Evolutionary conservation across 805 yeast species (phyloP).

Genomic region (Candida maesae): DNA sequence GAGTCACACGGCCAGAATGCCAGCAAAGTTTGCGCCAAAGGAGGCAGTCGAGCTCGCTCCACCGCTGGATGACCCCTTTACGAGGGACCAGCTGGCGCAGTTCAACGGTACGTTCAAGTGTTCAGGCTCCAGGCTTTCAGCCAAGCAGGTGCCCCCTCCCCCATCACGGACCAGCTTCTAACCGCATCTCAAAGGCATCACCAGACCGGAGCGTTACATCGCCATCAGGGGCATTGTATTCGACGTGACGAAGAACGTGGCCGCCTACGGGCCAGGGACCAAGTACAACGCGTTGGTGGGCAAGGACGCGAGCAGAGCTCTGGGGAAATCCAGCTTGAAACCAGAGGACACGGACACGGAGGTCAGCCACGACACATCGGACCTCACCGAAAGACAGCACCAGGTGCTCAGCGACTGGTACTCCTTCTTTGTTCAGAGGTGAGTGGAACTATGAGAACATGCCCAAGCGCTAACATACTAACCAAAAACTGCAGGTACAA

Average conservation of each 20-base stretch:
- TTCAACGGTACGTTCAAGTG: slow-evolving; percentile 39
- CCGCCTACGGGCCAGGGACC: slow-evolving; percentile 73
- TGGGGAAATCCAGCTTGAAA: slow-evolving; percentile 65
- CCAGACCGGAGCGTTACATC: slow-evolving; percentile 52
- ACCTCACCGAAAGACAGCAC: slow-evolving; percentile 55
- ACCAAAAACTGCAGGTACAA: slow-evolving; percentile 13
- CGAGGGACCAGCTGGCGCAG: slow-evolving; percentile 38
- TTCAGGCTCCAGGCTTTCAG: not conserved
- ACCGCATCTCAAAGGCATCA: slow-evolving; percentile 30
- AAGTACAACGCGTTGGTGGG: slow-evolving; percentile 73
- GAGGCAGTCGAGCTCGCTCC: slow-evolving; percentile 47
- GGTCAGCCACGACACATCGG: slow-evolving; percentile 46
- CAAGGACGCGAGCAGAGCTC: slow-evolving; percentile 70
- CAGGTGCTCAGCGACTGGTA: slow-evolving; percentile 72
- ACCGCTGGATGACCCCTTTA: slow-evolving; percentile 43
- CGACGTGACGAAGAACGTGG: slow-evolving; percentile 65
- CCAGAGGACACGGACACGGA: slow-evolving; percentile 43
- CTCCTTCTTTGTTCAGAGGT: slow-evolving; percentile 54
- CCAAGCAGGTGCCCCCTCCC: not conserved
- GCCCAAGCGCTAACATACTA: too few species aligned
- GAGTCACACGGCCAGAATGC: slow-evolving; percentile 2
- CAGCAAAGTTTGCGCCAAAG: slow-evolving; percentile 48
- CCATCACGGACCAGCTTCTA: not conserved
- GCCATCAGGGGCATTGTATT: slow-evolving; percentile 75
- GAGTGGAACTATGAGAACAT: too few species aligned